phyloP scores from a whole-genome alignment of 2,329 filamentous ascomycete genomes.

The Phialophora chinensis region DNA sequence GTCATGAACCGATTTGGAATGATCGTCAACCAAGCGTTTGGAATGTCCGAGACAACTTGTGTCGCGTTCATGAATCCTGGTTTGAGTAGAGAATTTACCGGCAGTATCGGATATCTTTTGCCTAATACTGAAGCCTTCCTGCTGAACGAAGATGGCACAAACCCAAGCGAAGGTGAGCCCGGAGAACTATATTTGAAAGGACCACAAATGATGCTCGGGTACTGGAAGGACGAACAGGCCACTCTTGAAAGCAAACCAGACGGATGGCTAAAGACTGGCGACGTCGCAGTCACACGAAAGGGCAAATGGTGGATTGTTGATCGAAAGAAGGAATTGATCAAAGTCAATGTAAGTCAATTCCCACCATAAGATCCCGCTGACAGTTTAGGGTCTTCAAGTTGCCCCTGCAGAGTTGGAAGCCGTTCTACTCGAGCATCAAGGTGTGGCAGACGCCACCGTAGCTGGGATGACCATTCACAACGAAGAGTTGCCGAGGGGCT shows the following conservation, averaged over 20 bases:
- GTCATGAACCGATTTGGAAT: too few relatives aligned
- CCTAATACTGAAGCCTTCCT: too few relatives aligned
- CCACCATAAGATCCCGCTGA: too few relatives aligned
- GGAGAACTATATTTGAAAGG: too few relatives aligned
- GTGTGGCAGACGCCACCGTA: slow-evolving; percentile 57
- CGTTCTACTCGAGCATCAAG: slow-evolving; percentile 57
- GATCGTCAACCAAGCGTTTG: too few relatives aligned
- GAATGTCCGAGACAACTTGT: too few relatives aligned
- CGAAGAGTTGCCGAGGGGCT: slow-evolving; percentile 55
- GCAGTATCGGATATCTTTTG: too few relatives aligned
- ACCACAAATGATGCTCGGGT: slow-evolving; percentile 47
- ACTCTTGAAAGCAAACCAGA: slow-evolving; percentile 62
- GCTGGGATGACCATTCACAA: slow-evolving; percentile 53
- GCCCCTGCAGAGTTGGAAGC: slow-evolving; percentile 66
- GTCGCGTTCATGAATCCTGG: too few relatives aligned
- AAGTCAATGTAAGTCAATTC: not conserved
- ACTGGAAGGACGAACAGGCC: slow-evolving; percentile 58
- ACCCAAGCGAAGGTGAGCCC: too few relatives aligned
- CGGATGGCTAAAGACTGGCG: not conserved
- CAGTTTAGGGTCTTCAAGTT: slow-evolving; percentile 59
- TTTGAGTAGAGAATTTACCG: too few relatives aligned
- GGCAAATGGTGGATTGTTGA: slow-evolving; percentile 69
- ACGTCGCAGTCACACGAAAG: slow-evolving; percentile 48
- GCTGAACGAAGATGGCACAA: too few relatives aligned
- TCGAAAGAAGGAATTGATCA: slow-evolving; percentile 53